A percentile compares a stretch with the other conserved stretches of the same genome.
Evolutionary conservation across 2,329 filamentous ascomycete species (phyloP).

Genomic region (Sporothrix pallida): DNA sequence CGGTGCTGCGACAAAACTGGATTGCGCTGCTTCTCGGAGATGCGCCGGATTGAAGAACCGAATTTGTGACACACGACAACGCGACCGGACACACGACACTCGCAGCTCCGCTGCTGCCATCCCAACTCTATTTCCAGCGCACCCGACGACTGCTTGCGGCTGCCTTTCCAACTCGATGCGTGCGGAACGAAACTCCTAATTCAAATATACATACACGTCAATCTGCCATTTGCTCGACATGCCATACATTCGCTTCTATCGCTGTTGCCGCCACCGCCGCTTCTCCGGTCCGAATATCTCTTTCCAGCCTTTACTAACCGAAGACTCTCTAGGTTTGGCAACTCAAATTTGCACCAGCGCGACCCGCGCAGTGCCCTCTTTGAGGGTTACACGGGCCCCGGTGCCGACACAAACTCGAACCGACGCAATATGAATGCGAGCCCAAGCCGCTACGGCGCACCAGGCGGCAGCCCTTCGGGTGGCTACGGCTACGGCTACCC

Average conservation of each 20-base stretch:
- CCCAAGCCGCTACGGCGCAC: slow-evolving; percentile 49
- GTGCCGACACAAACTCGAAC: slow-evolving; percentile 49
- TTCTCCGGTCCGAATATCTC: not conserved
- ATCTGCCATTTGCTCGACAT: not conserved
- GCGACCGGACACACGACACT: slow-evolving; percentile 13
- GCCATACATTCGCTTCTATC: not conserved
- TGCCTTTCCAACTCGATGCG: not conserved
- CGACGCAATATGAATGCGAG: slow-evolving; percentile 54
- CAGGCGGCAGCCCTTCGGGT: slow-evolving; percentile 43
- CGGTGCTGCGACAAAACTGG: not conserved
- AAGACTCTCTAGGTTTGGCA: slow-evolving; percentile 61
- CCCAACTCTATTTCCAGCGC: too few relatives aligned
- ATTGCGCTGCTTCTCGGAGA: not conserved
- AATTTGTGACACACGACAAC: not conserved
- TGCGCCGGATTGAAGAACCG: not conserved
- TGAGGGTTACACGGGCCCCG: slow-evolving; percentile 70
- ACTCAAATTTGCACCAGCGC: slow-evolving; percentile 74
- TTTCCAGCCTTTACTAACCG: not conserved
- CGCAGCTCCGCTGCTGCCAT: too few relatives aligned
- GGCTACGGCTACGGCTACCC: slow-evolving; percentile 62
- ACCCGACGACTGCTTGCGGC: not conserved
- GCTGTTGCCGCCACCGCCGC: not conserved
- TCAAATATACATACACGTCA: not conserved
- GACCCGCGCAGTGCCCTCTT: slow-evolving; percentile 75
- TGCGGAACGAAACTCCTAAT: not conserved